Evolutionary conservation across 129 eudicot species (phyloP), one percentile per base, ranked within the genome.

Genomic region (Ambrosia trifida): DNA sequence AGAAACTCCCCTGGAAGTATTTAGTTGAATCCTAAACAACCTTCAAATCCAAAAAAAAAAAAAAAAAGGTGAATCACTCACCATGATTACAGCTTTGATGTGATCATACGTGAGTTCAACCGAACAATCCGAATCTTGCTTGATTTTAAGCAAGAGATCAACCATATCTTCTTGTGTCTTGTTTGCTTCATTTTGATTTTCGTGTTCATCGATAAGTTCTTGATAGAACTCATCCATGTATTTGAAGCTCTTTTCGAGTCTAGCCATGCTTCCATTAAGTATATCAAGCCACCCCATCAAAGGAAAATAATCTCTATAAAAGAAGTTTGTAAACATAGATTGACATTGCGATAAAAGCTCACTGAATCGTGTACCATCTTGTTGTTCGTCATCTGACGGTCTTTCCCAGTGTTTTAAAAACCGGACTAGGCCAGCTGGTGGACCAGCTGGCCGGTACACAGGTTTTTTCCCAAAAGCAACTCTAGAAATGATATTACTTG

Each of bases 261-360:
- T 54, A 45, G 68, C 49, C 32, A 35, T 60, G 60, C 51, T 60
- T 54, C 87, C 84, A 32, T 74, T 79, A 12, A 76, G 52, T 19
- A 45, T 76, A 79, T 83, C 87, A 33, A 83, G 70, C 88, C 84
- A 80, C 5, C 84, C 79, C 81, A 61, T 77, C 11, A 82, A 20
- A 52, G 82, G 85, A 68, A 82, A 72, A 38, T 72, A 19, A 51
- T 82, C 85, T 30, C 76, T 71, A n/a, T 77, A 72, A 54, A 72
- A 77, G 2, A 82, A 67, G 13, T 16, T 49, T 10, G 28, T 76
- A 30, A 73, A 38, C 68, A 46, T 58, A 14, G 59, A 72, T 54
- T 82, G 82, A 43, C 31, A 54, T 7, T 72, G 69, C 11, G 43
- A 52, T 14, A 82, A 6, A 32, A 77, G 73, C 57, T 40, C 76